Base-by-base conservation (phyloP, 768 basidiomycete species). In the Pleurotus pulmonarius region DNA sequence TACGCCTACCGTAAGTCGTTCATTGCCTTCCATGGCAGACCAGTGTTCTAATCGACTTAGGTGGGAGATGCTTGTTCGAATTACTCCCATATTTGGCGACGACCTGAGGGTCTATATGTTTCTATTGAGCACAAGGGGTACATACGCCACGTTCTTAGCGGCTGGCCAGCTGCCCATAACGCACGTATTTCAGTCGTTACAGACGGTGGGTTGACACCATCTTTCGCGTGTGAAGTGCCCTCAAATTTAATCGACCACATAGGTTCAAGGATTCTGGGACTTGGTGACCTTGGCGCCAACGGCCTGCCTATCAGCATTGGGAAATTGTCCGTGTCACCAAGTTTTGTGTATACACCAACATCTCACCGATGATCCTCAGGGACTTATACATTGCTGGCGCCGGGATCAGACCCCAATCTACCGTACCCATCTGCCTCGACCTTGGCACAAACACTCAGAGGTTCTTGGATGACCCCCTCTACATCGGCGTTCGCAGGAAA, bases 151-250 rank as follows among this genome's bases (percentile, higher is more conserved):
- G 73, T 88, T 40, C 74, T 90, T 24, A 67, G 73, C 7, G 70
- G 75, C 24, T 86, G 83, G 80, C 76, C 80, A 20, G 67, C 70
- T 40, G 68, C 67, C 39, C 60, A 70, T 49, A 70, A 73, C 9
- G 67, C 82, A 2, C 80, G 86, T 41, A 90, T 92, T 63, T 78
- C 85, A 40, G 89, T 92, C 58, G 88, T 92, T 55, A 91, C 89
- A 5, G 89, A 92, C 64, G 89, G 89, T 71, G 60, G 41, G 57
- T 56, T 45, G 38, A 11, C 60, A n/a, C 69, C 47, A 69, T 72
- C 66, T 49, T 24, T n/a, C n/a, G 26, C 34, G 49, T 39, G 39
- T 46, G 43, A 60, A 20, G 20, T 41, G 59, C 47, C 56, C 52
- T 52, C 54, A 49, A 34, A 8, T 8, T 48, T 44, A 24, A 22